Conservation (phyloP, 1,139 yeast genomes). For the Blastobotrys arbuscula region DNA sequence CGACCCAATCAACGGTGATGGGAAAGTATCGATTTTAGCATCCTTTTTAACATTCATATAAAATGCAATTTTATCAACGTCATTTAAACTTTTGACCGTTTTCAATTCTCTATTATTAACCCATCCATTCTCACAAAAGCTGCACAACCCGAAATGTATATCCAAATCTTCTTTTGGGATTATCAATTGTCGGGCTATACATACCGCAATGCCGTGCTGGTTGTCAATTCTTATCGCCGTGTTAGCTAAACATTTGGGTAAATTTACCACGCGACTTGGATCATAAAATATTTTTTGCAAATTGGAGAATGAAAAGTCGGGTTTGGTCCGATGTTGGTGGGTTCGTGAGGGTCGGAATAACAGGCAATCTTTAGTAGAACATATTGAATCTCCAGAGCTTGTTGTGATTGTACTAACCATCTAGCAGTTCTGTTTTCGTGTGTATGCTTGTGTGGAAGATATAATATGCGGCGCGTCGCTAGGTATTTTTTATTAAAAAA, state of each 20-base stretch:
- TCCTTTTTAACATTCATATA: background rate
- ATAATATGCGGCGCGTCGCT: too few relatives aligned
- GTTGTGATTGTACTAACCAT: background rate
- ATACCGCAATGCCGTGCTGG: constrained; percentile 5
- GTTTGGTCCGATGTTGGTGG: background rate
- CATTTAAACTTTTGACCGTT: background rate
- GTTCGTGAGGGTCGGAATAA: background rate
- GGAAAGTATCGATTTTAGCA: background rate
- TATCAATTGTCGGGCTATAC: constrained; percentile 5
- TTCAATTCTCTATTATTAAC: background rate
- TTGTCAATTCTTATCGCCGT: constrained; percentile 8
- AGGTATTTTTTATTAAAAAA: too few relatives aligned
- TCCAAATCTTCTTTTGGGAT: constrained; percentile 4
- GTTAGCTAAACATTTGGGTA: constrained; percentile 7
- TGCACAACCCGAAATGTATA: constrained; percentile 1
- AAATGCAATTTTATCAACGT: background rate
- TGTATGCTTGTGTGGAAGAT: too few relatives aligned
- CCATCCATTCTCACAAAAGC: background rate
- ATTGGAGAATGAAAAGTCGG: background rate
- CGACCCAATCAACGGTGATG: constrained; percentile 5
- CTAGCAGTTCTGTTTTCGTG: too few relatives aligned
- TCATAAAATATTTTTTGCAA: background rate
- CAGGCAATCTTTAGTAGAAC: constrained; percentile 1
- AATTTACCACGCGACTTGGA: background rate
- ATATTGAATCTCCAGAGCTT: background rate